These are phyloP conservation scores for Spirogloea muscicola DNA, from an alignment of 139 green algal species.

Conservation along the genomic window DNA sequence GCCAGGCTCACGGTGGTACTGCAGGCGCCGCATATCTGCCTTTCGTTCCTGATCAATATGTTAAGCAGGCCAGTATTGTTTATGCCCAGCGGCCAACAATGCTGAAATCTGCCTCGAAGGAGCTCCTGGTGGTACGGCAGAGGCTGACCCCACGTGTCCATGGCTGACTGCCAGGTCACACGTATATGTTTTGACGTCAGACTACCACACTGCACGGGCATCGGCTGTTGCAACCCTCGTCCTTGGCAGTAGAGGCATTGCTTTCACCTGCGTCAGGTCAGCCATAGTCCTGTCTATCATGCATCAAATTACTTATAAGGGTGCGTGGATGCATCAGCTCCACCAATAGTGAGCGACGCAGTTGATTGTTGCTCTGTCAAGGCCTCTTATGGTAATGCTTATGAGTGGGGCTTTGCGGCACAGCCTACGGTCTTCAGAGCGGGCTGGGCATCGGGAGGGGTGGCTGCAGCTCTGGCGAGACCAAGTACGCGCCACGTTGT, in stretches of 20 bases:
- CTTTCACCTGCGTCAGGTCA: constrained; percentile 34
- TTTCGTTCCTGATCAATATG: background rate
- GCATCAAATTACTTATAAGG: too few species aligned
- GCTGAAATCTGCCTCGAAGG: background rate
- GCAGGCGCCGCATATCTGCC: too few species aligned
- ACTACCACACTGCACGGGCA: constrained; percentile 38
- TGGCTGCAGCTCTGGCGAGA: constrained; percentile 17
- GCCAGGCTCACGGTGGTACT: background rate
- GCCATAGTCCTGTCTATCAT: too few species aligned
- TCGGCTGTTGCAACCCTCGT: constrained; percentile 18
- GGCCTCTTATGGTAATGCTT: too few species aligned
- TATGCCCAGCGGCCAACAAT: background rate
- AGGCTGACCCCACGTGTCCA: background rate
- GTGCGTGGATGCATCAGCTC: too few species aligned
- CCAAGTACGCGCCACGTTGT: constrained; percentile 16
- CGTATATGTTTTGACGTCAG: constrained; percentile 47
- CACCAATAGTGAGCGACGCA: too few species aligned
- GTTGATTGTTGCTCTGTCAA: too few species aligned
- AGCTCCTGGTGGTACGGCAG: background rate
- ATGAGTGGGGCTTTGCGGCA: too few species aligned
- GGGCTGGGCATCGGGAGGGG: too few species aligned
- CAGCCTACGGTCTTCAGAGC: too few species aligned
- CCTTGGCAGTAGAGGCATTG: constrained; percentile 34
- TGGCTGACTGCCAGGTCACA: constrained; percentile 15
- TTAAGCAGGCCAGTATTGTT: background rate